Evolutionary conservation across 495 filamentous ascomycete genomes (phyloP).

Genomic region (Thozetella sp.): DNA sequence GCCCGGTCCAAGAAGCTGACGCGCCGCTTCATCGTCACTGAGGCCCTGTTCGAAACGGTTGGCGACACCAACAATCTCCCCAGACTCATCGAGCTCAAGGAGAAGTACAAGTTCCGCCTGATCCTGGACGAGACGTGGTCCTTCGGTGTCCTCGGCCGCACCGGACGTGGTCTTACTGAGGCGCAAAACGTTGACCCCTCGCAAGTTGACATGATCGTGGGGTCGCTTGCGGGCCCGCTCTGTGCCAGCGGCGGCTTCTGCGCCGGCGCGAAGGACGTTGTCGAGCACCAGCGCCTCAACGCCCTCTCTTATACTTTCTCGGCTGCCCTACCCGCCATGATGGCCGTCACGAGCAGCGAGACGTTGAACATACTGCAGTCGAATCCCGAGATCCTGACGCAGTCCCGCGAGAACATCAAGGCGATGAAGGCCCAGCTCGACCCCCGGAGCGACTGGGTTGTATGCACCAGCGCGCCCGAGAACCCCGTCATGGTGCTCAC

Average conservation of each 20-base stretch:
- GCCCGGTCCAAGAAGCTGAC: constrained; percentile 82
- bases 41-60: constrained; percentile 89
- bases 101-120: constrained; percentile 94
- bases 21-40: constrained; percentile 92
- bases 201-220: constrained; percentile 93
- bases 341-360: constrained; percentile 93
- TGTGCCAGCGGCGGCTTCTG: constrained; percentile 96
- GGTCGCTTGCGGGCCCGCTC: constrained; percentile 85
- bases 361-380: constrained; percentile 82
- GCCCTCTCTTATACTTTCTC: constrained; percentile 92
- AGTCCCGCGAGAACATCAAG: constrained; percentile 79
- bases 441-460: constrained; percentile 89
- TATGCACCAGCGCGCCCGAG: constrained; percentile 76
- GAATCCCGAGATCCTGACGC: constrained; percentile 73
- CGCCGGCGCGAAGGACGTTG: constrained; percentile 83
- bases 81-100: constrained; percentile 84
- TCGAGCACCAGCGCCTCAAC: constrained; percentile 93
- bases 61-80: constrained; percentile 87
- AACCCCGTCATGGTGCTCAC: constrained; percentile 86
- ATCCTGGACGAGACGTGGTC: constrained; percentile 98
- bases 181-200: constrained; percentile 92
- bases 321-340: constrained; percentile 88
- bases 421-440: constrained; percentile 86
- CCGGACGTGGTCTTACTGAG: constrained; percentile 89
- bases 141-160: constrained; percentile 90